Evolutionary conservation across 768 basidiomycete genomes (phyloP), one percentile per base, ranked within the genome.

Genomic region (Tremella mesenterica): DNA sequence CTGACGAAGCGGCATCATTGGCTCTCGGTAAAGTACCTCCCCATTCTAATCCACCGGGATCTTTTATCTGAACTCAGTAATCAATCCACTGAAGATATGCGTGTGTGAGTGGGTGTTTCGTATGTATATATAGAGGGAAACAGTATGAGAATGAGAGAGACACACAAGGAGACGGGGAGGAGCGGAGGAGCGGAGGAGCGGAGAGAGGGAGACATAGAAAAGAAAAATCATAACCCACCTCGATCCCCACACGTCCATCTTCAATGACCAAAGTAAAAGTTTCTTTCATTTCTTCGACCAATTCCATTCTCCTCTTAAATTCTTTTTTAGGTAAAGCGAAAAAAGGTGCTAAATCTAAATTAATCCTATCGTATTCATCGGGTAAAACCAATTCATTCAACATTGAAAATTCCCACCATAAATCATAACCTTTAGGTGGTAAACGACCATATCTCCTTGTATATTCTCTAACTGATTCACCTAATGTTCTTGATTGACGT

Each of bases 381-480:
- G 71, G 71, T 27, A 73, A 44, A 10, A 73, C 58, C 21, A 73
- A 45, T n/a, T 67, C 53, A 52, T 65, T 48, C 12, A 48, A 44
- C 53, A 57, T 56, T 0, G 63, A 69, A 48, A 63, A 71, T 0
- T 73, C 64, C 71, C 71, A 73, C 74, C 74, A 75, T 14, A 61
- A 39, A 53, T 75, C 75, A 44, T 75, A 75, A 1, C 75, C 75
- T 57, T 64, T 73, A 7, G 75, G 75, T 16, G 75, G 75, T 16
- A 52, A 50, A 9, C 75, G 53, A 14, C 71, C 72, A 52, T 76
- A 70, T 34, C 75, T 43, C 49, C 69, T 59, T 27, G 54, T 62
- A 54, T 76, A 76, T 56, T 75, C 75, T 23, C 10, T 38, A 0
- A 75, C 72, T 0, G 75, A 75, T 53, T 75, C 64, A 7, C 49